These are phyloP conservation scores for Penicillium maclennaniae DNA, from an alignment of 495 filamentous ascomycete species.

Conservation along the genomic window DNA sequence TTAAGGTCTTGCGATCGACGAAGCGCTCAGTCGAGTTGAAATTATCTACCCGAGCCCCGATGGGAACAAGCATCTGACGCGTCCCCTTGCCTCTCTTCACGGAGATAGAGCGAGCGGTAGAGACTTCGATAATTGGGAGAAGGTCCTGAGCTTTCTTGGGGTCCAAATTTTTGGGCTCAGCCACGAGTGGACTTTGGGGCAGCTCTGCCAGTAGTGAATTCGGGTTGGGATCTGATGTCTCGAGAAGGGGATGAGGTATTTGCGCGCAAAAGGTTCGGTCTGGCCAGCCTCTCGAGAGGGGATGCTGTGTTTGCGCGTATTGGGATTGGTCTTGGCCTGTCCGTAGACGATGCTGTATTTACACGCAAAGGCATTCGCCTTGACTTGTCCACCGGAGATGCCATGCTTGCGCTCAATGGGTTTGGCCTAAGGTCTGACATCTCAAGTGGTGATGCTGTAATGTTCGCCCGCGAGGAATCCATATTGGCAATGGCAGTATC, in stretches of 20 bases:
- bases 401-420: too few relatives aligned
- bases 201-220: slow-evolving; percentile 5
- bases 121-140: slow-evolving; percentile 34
- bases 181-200: slow-evolving; percentile 15
- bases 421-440: too few relatives aligned
- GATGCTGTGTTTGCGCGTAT: too few relatives aligned
- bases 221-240: slow-evolving; percentile 9
- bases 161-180: slow-evolving; percentile 10
- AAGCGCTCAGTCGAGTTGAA: slow-evolving; percentile 26
- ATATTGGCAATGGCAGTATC: too few relatives aligned
- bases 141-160: background rate
- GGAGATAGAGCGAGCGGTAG: slow-evolving; percentile 40
- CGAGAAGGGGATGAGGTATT: background rate
- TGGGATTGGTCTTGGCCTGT: too few relatives aligned
- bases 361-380: too few relatives aligned
- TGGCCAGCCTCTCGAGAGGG: too few relatives aligned
- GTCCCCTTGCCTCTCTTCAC: slow-evolving; percentile 29
- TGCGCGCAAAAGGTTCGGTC: too few relatives aligned
- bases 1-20: slow-evolving; percentile 22
- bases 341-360: too few relatives aligned
- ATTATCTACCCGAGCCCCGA: slow-evolving; percentile 25
- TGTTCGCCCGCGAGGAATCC: too few relatives aligned
- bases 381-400: too few relatives aligned
- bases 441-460: too few relatives aligned
- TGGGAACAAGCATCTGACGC: slow-evolving; percentile 35